Evolutionary conservation across 768 basidiomycete genomes (phyloP).

Genomic region (Tricholoma flavovirens): DNA sequence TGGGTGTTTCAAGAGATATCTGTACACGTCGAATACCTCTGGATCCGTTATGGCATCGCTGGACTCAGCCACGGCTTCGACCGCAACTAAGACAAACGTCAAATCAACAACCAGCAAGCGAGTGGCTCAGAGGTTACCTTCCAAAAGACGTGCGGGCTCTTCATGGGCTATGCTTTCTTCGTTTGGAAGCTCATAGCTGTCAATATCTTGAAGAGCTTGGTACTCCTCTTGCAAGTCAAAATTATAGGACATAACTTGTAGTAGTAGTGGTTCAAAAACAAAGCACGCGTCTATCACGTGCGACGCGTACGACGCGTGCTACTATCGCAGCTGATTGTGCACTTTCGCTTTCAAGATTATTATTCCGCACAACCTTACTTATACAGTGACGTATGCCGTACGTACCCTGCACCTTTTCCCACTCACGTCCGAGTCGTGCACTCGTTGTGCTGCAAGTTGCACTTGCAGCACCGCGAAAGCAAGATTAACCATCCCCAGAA

Average conservation of each 20-base stretch:
- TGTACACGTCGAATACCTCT: conserved; percentile 75
- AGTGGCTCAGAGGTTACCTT: conserved; percentile 37
- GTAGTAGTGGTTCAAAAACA: conserved; percentile 1
- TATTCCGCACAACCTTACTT: no score
- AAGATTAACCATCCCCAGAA: no score
- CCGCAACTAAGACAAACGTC: conserved; percentile 48
- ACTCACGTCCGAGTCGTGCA: no score
- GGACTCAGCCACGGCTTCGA: conserved; percentile 72
- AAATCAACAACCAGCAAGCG: not conserved
- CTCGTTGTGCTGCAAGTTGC: no score
- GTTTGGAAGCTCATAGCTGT: conserved; percentile 59
- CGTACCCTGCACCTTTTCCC: no score
- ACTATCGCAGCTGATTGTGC: no score
- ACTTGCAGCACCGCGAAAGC: no score
- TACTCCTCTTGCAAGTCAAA: conserved; percentile 83
- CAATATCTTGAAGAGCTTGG: conserved; percentile 53
- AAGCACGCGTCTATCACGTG: conserved; percentile 11
- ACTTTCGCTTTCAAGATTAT: no score
- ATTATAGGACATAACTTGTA: conserved; percentile 30
- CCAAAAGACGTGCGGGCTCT: conserved; percentile 50
- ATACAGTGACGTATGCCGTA: no score
- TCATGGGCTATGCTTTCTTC: conserved; percentile 60
- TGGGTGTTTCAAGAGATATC: conserved; percentile 75
- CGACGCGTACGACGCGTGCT: no score
- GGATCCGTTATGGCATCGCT: conserved; percentile 66